Evolutionary conservation across 371 early-diverging fungal species (phyloP), one percentile per base, ranked within the genome.

Genomic region (Mortierella polycephala): DNA sequence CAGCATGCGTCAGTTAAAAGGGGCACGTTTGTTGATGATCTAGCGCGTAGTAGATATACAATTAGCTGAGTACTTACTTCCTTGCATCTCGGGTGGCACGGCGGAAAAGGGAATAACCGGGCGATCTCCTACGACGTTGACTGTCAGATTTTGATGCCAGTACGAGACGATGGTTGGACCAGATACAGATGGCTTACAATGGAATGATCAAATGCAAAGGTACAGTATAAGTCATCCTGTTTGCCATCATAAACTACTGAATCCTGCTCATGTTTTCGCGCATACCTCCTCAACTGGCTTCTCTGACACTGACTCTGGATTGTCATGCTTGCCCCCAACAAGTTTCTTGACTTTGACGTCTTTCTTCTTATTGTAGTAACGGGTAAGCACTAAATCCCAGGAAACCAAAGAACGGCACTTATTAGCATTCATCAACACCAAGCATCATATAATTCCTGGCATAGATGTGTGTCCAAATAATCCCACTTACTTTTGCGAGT

Each of bases 61-160:
- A 30, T 30, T 7, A 9, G 37, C 2, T 1, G 14, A 55, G 30
- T 18, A 70, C 82, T 69, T 83, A 90, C 88, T 83, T 60, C 85
- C 77, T 46, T 83, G 62, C 21, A 89, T 69, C 59, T 83, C 82
- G 45, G 89, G 89, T 39, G 88, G 89, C 47, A 91, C 60, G 9
- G 74, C 62, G 23, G 77, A 62, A 67, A 89, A 74, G 57, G 90
- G 86, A 75, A 89, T 37, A 42, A 77, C 8, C 50, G 66, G 20
- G 68, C 82, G 57, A n/a, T 89, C 88, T 14, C 81, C 84, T 30
- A 96, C 83, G 4, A 94, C 58, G 56, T 83, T 82, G 44, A 96
- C 68, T 6, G 96, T 96, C 61, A 96, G 71, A 69, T 97, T 96
- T 21, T 87, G 85, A 82, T 91, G 90, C 96, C 96, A 96, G 83